A percentile compares a stretch with the other conserved stretches of the same genome.
Conservation (phyloP, 2,329 filamentous ascomycete species). For the Zalaria obscura region DNA sequence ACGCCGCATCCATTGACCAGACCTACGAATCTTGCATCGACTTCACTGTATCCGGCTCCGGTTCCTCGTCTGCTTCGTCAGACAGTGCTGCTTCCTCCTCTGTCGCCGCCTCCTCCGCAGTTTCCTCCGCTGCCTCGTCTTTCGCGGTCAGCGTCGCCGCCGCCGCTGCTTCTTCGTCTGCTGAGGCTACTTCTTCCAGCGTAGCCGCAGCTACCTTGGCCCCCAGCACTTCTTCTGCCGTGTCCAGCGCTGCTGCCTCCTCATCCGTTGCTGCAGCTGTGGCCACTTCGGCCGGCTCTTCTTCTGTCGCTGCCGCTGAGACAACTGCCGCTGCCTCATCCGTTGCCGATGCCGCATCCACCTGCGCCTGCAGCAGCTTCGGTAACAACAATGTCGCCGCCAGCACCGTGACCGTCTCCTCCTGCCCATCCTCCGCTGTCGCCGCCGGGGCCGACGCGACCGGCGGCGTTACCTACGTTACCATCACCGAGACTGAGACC, state of each 20-base stretch:
- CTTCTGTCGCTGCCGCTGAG: not conserved
- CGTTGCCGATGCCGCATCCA: not conserved
- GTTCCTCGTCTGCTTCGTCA: conserved; percentile 4
- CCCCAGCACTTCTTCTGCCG: not conserved
- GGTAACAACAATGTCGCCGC: not conserved
- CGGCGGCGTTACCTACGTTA: not conserved
- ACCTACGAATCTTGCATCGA: conserved; percentile 52
- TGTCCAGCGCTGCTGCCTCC: not conserved
- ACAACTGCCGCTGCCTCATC: not conserved
- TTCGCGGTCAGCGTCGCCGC: conserved; percentile 1
- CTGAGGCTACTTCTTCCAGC: not conserved
- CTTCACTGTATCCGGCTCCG: conserved; percentile 30
- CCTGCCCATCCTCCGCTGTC: not conserved
- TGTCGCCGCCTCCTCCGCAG: conserved; percentile 2
- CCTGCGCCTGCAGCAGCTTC: not conserved
- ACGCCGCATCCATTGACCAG: conserved; percentile 40
- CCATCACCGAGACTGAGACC: conserved; percentile 2
- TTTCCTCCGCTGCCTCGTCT: not conserved
- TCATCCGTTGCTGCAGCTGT: not conserved
- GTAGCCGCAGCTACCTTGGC: not conserved
- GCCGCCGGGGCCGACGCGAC: not conserved
- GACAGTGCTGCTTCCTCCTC: conserved; percentile 1
- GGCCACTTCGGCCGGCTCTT: not conserved
- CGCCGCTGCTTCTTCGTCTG: not conserved
- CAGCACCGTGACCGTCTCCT: conserved; percentile 1